Base-by-base conservation (phyloP, 1,284 basidiomycete genomes). In the Fomes fomentarius region DNA sequence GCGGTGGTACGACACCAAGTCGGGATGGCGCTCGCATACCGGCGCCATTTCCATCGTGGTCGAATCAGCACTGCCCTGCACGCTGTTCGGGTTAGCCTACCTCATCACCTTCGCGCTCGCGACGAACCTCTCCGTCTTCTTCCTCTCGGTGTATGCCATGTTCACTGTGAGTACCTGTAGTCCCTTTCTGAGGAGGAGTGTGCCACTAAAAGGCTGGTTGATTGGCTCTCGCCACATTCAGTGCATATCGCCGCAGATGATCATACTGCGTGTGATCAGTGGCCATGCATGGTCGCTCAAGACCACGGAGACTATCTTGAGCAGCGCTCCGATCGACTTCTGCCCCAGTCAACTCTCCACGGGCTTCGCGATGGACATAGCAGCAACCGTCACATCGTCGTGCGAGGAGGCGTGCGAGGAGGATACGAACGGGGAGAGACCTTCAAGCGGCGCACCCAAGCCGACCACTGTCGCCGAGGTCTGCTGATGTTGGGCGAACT, bases 191-290 rank as follows among this genome's bases (percentile, higher is more conserved):
- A n/a, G n/a, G n/a, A n/a, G n/a, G n/a, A n/a, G n/a, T n/a, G n/a
- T n/a, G n/a, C n/a, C n/a, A n/a, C n/a, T n/a, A n/a, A n/a, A n/a
- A n/a, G n/a, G n/a, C n/a, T n/a, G n/a, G n/a, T n/a, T n/a, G n/a
- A n/a, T n/a, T n/a, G n/a, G n/a, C n/a, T n/a, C n/a, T n/a, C n/a
- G n/a, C n/a, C n/a, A n/a, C n/a, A n/a, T n/a, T 21, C 39, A 40
- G 39, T 40, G 39, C 21, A 40, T 71, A 5, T 63, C 68, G 1
- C 70, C 70, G 3, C 67, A 69, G 47, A 59, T 69, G 19, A 70
- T 72, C 47, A 66, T 71, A 24, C 56, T 67, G 15, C 65, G 71
- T 1, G 62, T 70, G 2, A 63, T 69, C 0, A 63, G 64, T 55
- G 70, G 68, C 19, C 47, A 43, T 4, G 71, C 62, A 5, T 72